These are phyloP conservation scores for Ceratocystis diversiconidia DNA, from an alignment of 2,329 filamentous ascomycete genomes.

Conservation along the genomic window DNA sequence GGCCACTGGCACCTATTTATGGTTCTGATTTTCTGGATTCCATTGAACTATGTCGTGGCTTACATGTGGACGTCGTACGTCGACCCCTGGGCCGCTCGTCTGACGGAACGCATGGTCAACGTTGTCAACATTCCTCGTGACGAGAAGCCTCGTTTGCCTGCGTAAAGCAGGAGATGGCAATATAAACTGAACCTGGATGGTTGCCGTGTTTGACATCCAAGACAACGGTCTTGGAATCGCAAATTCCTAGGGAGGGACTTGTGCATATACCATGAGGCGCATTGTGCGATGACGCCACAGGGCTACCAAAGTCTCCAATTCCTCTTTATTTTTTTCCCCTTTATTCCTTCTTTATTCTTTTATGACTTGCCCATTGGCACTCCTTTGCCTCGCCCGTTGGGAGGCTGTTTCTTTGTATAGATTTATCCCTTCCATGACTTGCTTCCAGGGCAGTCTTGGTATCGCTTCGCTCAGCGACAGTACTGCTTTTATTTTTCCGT, in stretches of 20 bases:
- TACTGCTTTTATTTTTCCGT: not conserved
- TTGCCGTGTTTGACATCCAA: not conserved
- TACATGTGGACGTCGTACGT: slow-evolving; percentile 40
- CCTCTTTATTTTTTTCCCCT: not conserved
- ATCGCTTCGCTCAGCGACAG: not conserved
- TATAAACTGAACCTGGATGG: not conserved
- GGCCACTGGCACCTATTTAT: slow-evolving; percentile 27
- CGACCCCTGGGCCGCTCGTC: slow-evolving; percentile 35
- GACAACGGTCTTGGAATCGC: not conserved
- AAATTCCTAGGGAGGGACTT: not conserved
- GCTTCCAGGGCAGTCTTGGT: not conserved
- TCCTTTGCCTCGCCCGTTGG: not conserved
- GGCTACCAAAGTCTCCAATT: not conserved
- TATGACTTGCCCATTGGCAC: not conserved
- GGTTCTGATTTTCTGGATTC: slow-evolving; percentile 32
- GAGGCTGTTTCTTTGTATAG: not conserved
- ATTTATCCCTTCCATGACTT: not conserved
- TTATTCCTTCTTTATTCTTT: not conserved
- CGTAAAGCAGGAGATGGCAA: not conserved
- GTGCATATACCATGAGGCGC: not conserved
- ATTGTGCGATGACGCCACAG: not conserved
- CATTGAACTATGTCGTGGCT: slow-evolving; percentile 32
- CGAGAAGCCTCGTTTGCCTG: slow-evolving; percentile 14
- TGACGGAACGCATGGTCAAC: slow-evolving; percentile 29
- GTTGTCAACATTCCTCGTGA: slow-evolving; percentile 14